phyloP scores from a whole-genome alignment of 176 grass and related monocot genomes.

The Panicum miliaceum region DNA sequence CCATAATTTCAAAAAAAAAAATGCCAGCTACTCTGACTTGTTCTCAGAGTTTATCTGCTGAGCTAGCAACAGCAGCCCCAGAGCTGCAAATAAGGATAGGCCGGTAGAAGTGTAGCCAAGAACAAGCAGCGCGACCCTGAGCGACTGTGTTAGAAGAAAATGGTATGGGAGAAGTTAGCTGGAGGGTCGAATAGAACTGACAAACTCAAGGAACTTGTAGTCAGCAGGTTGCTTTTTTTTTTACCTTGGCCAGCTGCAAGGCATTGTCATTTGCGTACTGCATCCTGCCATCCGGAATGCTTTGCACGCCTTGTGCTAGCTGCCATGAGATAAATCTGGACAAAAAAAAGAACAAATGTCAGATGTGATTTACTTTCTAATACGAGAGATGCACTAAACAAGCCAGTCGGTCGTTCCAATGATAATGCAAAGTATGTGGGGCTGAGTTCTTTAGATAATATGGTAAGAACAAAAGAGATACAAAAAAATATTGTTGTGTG shows the following conservation, averaged over 20 bases:
- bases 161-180: conserved; percentile 12
- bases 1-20: not conserved
- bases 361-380: not conserved
- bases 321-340: conserved; percentile 78
- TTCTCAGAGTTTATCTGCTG: conserved; percentile 65
- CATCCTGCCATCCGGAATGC: conserved; percentile 55
- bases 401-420: conserved; percentile 6
- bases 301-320: conserved; percentile 76
- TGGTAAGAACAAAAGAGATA: not conserved
- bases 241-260: conserved; percentile 63
- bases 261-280: conserved; percentile 71
- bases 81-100: conserved; percentile 51
- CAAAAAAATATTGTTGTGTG: not conserved
- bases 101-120: conserved; percentile 64
- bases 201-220: not conserved
- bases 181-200: conserved; percentile 8
- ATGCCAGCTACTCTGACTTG: conserved; percentile 48
- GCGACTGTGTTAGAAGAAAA: conserved; percentile 56
- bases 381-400: not conserved
- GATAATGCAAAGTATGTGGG: not conserved
- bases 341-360: not conserved
- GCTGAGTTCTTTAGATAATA: conserved; percentile 17
- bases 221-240: not conserved
- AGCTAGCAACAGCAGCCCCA: conserved; percentile 65
- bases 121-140: conserved; percentile 67